Evolutionary conservation across 306 rosid genomes (phyloP), one percentile per base, ranked within the genome.

Genomic region (Argentina anserina): DNA sequence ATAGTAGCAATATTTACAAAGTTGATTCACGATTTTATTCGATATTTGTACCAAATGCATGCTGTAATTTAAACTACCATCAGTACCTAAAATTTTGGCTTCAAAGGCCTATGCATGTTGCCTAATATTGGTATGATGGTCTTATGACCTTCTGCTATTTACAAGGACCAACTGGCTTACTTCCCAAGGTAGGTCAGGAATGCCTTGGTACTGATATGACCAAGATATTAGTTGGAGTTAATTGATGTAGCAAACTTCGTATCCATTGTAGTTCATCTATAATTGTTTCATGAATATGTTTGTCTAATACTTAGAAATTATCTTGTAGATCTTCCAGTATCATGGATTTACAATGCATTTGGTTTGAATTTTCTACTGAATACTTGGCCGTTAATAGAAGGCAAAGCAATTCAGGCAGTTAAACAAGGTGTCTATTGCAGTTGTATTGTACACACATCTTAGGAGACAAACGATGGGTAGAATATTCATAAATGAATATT

Each of bases 21-120:
- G 74, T 43, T 70, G 72, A 23, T 37, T 15, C 34, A 69, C 8
- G 36, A 63, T 76, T 77, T 25, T 73, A 36, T 20, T 9, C 28
- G 34, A 23, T n/a, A 36, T 67, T 21, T 25, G 31, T 47, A 31
- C 47, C 28, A 3, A 47, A n/a, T n/a, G 34, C 33, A 33, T 49
- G n/a, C 20, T 31, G 61, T 47, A 55, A 61, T 31, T 69, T n/a
- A 31, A 69, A n/a, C 60, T 7, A 31, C 17, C 28, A 69, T 69
- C 20, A 11, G 53, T 69, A 6, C 71, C 52, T 25, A 25, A 12
- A 65, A 20, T 6, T 49, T 21, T 10, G 3, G 10, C 21, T 65
- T 20, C 23, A 1, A 67, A 43, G 46, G 33, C 25, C 17, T 25
- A 12, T 70, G 65, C 37, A 23, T 70, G 74, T 10, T 25, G 1